phyloP scores from a whole-genome alignment of 2,329 filamentous ascomycete genomes.

The Rhynchosporium graminicola region DNA sequence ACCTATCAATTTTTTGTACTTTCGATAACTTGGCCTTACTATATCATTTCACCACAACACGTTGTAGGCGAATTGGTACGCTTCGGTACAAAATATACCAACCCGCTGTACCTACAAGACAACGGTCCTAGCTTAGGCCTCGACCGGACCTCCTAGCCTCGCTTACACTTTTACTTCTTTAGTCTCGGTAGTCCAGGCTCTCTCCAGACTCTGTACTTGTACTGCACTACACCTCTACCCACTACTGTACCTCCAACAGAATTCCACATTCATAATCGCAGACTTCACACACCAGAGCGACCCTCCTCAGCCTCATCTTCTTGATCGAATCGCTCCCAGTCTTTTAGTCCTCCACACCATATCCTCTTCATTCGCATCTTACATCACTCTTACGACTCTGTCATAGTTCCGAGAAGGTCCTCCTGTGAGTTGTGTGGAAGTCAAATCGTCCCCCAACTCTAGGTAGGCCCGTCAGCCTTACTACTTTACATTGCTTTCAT shows the following conservation, averaged over 20 bases:
- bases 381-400: constrained; percentile 11
- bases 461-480: constrained; percentile 23
- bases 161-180: constrained; percentile 6
- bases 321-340: constrained; percentile 9
- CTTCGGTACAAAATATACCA: neutral
- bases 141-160: neutral
- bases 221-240: constrained; percentile 1
- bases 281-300: neutral
- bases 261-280: neutral
- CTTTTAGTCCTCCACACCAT: constrained; percentile 15
- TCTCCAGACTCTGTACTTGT: neutral
- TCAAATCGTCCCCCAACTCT: constrained; percentile 17
- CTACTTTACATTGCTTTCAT: constrained; percentile 18
- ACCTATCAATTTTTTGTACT: neutral
- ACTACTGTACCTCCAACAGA: constrained; percentile 1
- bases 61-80: constrained; percentile 1
- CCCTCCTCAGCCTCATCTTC: neutral
- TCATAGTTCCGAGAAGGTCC: constrained; percentile 25
- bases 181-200: neutral
- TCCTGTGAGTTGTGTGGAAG: constrained; percentile 16
- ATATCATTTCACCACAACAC: neutral
- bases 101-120: constrained; percentile 5
- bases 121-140: neutral
- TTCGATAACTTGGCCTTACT: neutral
- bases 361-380: neutral